Base-by-base conservation (phyloP, 371 early-diverging fungal species). In the Mortierella sp. region DNA sequence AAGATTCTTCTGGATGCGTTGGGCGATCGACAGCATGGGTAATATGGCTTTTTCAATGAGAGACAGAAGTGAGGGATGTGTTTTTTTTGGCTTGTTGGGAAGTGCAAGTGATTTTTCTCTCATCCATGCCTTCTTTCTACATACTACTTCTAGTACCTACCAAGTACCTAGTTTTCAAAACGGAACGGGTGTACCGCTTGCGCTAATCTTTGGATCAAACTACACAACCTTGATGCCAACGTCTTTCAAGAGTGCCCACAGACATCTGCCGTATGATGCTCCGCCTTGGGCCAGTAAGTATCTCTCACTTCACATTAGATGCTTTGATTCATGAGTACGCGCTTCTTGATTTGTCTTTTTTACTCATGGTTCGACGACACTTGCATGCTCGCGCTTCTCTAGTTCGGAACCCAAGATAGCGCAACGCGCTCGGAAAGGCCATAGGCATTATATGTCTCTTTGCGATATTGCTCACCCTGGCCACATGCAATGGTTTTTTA, bases 1-100 rank as follows among this genome's bases (percentile, higher is more conserved):
- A 70, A 73, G 16, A 72, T 82, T 34, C 48, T 59, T 1, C 61
- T 82, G 0, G 78, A 76, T 55, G 5, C 1, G 5, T 73, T 73
- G 28, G 78, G 82, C 2, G 82, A 82, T 31, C 51, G 75, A n/a
- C 13, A 46, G 43, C 14, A 59, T 8, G 79, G 79, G 79, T 78
- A 74, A n/a, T 44, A 11, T 2, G 37, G 44, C 14, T 19, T 19
- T 14, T 24, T 34, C 13, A 31, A 28, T 34, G 26, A 26, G 28
- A 19, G 9, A 61, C 6, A 50, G 40, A 19, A 44, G 43, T 11
- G 14, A 46, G 10, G 34, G 31, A 26, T 5, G 16, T 21, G 10
- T 21, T 5, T 34, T 57, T 31, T 21, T 53, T 16, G 26, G 2
- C n/a, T 6, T 26, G 11, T 26, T 9, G 28, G 28, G 55, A 3